phyloP scores from a whole-genome alignment of 495 filamentous ascomycete genomes.

The Tuber aestivum region DNA sequence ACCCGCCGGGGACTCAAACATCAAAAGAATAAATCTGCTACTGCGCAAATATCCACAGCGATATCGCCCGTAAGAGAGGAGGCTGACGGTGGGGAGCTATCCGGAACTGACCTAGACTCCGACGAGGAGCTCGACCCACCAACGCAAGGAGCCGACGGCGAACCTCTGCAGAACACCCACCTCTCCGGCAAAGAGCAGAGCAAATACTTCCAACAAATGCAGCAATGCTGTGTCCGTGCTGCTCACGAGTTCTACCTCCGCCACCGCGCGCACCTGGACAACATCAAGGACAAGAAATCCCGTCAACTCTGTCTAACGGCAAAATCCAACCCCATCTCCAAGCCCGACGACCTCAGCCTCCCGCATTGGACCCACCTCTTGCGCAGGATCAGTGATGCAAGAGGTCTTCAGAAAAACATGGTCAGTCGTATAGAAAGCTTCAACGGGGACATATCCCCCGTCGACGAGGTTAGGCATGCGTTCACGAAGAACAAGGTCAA shows the following conservation, averaged over 20 bases:
- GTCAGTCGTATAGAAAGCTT: slow-evolving; percentile 36
- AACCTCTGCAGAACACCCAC: slow-evolving; percentile 32
- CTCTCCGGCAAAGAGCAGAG: slow-evolving; percentile 28
- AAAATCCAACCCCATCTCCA: slow-evolving; percentile 26
- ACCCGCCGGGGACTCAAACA: background rate
- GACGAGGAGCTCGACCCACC: slow-evolving; percentile 21
- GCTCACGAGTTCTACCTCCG: slow-evolving; percentile 34
- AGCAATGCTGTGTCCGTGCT: slow-evolving; percentile 32
- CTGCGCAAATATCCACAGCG: background rate
- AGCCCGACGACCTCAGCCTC: slow-evolving; percentile 32
- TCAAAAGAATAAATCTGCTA: background rate
- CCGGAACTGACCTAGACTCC: slow-evolving; percentile 20
- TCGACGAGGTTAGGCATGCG: slow-evolving; percentile 41
- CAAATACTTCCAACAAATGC: slow-evolving; percentile 36
- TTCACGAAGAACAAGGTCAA: slow-evolving; percentile 40
- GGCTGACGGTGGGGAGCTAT: background rate
- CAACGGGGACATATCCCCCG: slow-evolving; percentile 40
- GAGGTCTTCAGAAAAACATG: slow-evolving; percentile 34
- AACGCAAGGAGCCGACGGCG: background rate
- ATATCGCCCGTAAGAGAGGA: background rate
- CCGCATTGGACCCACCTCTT: slow-evolving; percentile 42
- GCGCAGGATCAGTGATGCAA: slow-evolving; percentile 37
- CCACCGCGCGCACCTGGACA: slow-evolving; percentile 30
- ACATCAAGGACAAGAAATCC: slow-evolving; percentile 31
- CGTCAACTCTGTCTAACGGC: slow-evolving; percentile 32